A percentile compares a stretch with the other conserved stretches of the same genome.
phyloP scores from a whole-genome alignment of 2,329 filamentous ascomycete genomes.

The Cytospora mali region DNA sequence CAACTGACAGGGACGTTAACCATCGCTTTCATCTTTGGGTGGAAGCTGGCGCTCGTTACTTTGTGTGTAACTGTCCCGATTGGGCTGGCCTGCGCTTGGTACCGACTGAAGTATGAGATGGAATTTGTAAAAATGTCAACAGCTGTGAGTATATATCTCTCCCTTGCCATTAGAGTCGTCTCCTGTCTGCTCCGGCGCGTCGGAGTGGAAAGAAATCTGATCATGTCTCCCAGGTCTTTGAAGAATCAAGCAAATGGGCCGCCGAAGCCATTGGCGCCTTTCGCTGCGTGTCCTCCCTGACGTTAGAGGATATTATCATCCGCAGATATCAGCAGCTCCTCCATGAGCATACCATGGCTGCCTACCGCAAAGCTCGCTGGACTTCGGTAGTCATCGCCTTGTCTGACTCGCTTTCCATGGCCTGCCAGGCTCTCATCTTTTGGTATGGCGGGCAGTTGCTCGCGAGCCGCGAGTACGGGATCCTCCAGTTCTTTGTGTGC shows the following conservation, averaged over 20 bases:
- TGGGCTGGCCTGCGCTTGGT: slow-evolving; percentile 50
- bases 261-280: slow-evolving; percentile 75
- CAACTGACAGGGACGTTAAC: slow-evolving; percentile 65
- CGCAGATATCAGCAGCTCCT: slow-evolving; percentile 64
- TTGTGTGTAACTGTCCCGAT: slow-evolving; percentile 62
- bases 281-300: slow-evolving; percentile 70
- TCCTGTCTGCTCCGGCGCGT: background rate
- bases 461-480: slow-evolving; percentile 49
- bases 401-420: slow-evolving; percentile 67
- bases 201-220: background rate
- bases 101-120: slow-evolving; percentile 60
- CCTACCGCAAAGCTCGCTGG: slow-evolving; percentile 63
- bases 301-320: slow-evolving; percentile 68
- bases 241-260: slow-evolving; percentile 73
- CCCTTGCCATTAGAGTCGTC: too few species aligned
- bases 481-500: slow-evolving; percentile 55
- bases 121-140: slow-evolving; percentile 70
- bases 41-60: slow-evolving; percentile 74
- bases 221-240: slow-evolving; percentile 50
- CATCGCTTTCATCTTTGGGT: slow-evolving; percentile 72
- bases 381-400: slow-evolving; percentile 68
- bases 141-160: slow-evolving; percentile 39
- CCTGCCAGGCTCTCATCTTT: slow-evolving; percentile 65
- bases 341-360: slow-evolving; percentile 57
- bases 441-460: slow-evolving; percentile 68